These are phyloP conservation scores for Suillus cothurnatus DNA, from an alignment of 768 basidiomycete species.

Conservation along the genomic window DNA sequence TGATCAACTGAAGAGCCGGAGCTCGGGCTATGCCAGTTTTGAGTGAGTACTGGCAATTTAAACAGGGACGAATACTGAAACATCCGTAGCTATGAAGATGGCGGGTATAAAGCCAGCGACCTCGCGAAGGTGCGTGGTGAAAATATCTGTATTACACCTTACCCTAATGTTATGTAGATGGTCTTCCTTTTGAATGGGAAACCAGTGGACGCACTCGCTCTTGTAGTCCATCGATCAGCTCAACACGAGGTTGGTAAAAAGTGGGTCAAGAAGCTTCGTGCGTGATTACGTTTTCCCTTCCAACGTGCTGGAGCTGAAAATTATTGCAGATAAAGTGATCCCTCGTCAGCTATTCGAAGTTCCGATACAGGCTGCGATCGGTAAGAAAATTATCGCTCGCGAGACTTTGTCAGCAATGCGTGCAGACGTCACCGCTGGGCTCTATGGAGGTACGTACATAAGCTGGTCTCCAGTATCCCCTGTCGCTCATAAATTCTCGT, in stretches of 20 bases:
- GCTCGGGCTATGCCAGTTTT: constrained; percentile 90
- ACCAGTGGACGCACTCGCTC: constrained; percentile 90
- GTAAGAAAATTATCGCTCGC: constrained; percentile 84
- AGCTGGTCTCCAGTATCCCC: background rate
- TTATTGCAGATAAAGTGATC: constrained; percentile 76
- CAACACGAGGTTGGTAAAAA: constrained; percentile 72
- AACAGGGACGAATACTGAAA: constrained; percentile 1
- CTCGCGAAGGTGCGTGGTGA: constrained; percentile 70
- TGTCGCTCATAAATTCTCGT: background rate
- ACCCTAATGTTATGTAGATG: constrained; percentile 55
- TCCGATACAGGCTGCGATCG: constrained; percentile 92
- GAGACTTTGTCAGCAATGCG: constrained; percentile 86
- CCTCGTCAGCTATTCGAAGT: constrained; percentile 93
- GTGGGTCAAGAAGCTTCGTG: constrained; percentile 94
- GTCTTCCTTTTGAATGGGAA: constrained; percentile 86
- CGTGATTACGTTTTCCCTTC: constrained; percentile 30
- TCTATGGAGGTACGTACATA: constrained; percentile 79
- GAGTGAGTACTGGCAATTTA: constrained; percentile 57
- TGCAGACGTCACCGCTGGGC: constrained; percentile 91
- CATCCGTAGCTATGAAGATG: constrained; percentile 83
- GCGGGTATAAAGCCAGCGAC: constrained; percentile 81
- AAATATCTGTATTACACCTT: background rate
- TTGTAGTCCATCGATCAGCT: constrained; percentile 85
- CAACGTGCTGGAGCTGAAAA: background rate
- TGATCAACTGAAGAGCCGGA: constrained; percentile 89